Evolutionary conservation across 805 yeast species (phyloP), one percentile per base, ranked within the genome.

Genomic region (Suhomyces emberorum): DNA sequence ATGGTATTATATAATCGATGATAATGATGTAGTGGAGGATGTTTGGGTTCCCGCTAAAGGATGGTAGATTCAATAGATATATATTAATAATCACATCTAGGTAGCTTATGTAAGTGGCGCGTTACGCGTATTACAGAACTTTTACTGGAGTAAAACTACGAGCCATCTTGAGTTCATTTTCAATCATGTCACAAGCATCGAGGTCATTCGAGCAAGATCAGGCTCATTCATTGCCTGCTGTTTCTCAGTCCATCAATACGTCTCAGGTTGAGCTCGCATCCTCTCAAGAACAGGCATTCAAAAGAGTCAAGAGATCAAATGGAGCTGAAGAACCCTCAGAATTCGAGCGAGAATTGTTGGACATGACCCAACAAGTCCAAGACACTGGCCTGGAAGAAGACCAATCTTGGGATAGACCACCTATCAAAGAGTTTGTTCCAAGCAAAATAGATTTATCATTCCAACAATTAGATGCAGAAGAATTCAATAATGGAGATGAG

Each of bases 381-480:
- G 41, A 41, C 19, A 52, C 49, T 2, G 37, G 52, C 4, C 51
- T 49, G 8, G 52, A 51, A 20, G 66, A 59, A 34, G 61, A 56
- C 25, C 74, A 69, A 36, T 37, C 31, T 10, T 69, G 74, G 67
- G 70, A 74, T 42, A 72, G 91, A 44, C 84, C 93, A 0, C 67
- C 73, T 0, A 49, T 78, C 4, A 76, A 83, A 2, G 65, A 64
- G 28, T 78, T 81, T 44, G 65, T 73, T 36, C 72, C 82, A 2
- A 48, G 51, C 1, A 55, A 57, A 1, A 54, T 57, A 26, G 88
- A 83, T 49, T 70, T 84, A 18, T 70, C 74, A 1, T 89, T 89
- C 57, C 98, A 93, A 59, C 98, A 93, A 53, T 68, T 93, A 49
- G 98, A 93, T 58, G 96, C 95, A 1, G 98, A 93, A 52, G 98